These are phyloP conservation scores for Colletotrichum kahawae DNA, from an alignment of 2,329 filamentous ascomycete species.

Conservation along the genomic window DNA sequence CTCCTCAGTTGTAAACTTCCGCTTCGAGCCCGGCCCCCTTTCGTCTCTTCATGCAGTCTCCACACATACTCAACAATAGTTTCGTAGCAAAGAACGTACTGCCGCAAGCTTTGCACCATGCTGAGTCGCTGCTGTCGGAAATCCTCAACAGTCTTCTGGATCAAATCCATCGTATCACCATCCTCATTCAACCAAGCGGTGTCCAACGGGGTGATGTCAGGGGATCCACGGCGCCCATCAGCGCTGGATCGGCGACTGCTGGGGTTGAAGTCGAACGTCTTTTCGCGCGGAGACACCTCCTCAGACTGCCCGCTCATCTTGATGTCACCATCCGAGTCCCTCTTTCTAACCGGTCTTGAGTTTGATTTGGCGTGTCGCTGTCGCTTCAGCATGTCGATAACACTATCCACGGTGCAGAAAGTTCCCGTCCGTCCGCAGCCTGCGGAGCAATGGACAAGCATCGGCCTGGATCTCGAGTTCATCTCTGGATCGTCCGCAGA, in stretches of 20 bases:
- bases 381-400: constrained; percentile 96
- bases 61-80: constrained; percentile 87
- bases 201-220: constrained; percentile 37
- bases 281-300: constrained; percentile 32
- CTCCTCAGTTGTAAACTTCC: constrained; percentile 23
- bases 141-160: constrained; percentile 88
- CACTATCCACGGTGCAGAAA: constrained; percentile 95
- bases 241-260: constrained; percentile 11
- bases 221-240: constrained; percentile 16
- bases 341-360: constrained; percentile 20
- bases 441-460: constrained; percentile 94
- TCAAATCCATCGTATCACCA: constrained; percentile 75
- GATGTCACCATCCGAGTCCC: constrained; percentile 51
- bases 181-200: constrained; percentile 73
- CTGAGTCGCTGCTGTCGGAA: constrained; percentile 87
- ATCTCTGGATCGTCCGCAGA: constrained; percentile 64
- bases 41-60: constrained; percentile 46
- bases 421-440: constrained; percentile 95
- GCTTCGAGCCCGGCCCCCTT: constrained; percentile 24
- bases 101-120: constrained; percentile 94
- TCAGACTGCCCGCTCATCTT: constrained; percentile 42
- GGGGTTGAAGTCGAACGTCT: constrained; percentile 24
- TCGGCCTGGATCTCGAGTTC: constrained; percentile 62
- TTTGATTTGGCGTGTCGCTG: constrained; percentile 58
- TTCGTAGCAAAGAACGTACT: constrained; percentile 97